Conservation (phyloP, 192 early-diverging fungal genomes). For the Linnemannia hyalina region DNA sequence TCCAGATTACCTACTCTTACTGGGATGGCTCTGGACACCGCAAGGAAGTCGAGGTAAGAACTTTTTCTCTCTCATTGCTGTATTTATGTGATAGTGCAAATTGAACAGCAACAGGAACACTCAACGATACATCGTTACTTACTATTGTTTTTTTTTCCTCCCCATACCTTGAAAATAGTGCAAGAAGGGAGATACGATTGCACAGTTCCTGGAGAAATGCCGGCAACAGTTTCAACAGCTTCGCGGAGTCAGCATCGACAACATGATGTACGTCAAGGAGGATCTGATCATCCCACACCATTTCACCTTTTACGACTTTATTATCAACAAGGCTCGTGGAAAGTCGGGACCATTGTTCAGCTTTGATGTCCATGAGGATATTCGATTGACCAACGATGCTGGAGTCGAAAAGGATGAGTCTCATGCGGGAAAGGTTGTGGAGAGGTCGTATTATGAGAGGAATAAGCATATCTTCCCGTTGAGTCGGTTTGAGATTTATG, state of each 20-base stretch:
- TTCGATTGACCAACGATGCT: conserved; percentile 86
- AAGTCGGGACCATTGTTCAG: conserved; percentile 95
- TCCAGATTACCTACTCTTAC: conserved; percentile 91
- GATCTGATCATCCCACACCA: conserved; percentile 97
- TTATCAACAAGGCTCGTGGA: conserved; percentile 94
- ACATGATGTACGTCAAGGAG: conserved; percentile 93
- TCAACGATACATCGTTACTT: background rate
- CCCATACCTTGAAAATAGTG: conserved; percentile 55
- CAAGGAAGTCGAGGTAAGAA: conserved; percentile 74
- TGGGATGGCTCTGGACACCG: conserved; percentile 98
- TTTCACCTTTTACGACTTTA: conserved; percentile 95
- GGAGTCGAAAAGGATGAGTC: conserved; percentile 93
- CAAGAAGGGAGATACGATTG: conserved; percentile 89
- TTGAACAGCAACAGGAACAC: background rate
- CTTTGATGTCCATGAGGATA: conserved; percentile 96
- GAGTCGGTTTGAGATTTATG: conserved; percentile 92
- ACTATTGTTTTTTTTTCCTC: background rate
- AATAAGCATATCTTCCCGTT: conserved; percentile 98
- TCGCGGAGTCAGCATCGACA: conserved; percentile 84
- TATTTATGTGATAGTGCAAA: background rate
- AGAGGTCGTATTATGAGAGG: conserved; percentile 90
- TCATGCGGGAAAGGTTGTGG: conserved; percentile 95
- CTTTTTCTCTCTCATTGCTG: background rate
- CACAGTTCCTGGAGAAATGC: conserved; percentile 87
- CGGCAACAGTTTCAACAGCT: conserved; percentile 87